Conservation (phyloP, 371 early-diverging fungal genomes). For the Apophysomyces elegans region DNA sequence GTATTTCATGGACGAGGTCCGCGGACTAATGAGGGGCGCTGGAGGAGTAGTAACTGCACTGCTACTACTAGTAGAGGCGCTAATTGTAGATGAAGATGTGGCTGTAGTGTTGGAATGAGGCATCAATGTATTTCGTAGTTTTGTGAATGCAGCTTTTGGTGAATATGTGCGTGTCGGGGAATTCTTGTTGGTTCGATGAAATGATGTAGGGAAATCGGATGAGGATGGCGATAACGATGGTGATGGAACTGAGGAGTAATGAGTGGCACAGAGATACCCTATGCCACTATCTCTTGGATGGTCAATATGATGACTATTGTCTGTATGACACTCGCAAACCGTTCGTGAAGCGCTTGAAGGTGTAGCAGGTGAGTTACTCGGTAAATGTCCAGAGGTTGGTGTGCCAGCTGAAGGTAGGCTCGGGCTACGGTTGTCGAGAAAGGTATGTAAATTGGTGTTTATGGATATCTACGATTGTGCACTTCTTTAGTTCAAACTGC, state of each 20-base stretch:
- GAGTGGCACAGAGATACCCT: conserved; percentile 20
- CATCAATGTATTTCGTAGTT: conserved; percentile 37
- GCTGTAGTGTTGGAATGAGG: conserved; percentile 32
- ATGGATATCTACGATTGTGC: conserved; percentile 25
- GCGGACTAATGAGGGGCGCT: conserved; percentile 33
- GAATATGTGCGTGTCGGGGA: conserved; percentile 40
- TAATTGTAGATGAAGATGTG: conserved; percentile 17
- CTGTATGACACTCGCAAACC: conserved; percentile 21
- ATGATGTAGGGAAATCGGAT: conserved; percentile 21
- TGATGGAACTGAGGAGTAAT: conserved; percentile 24
- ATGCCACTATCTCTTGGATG: conserved; percentile 22
- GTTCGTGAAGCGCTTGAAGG: conserved; percentile 28
- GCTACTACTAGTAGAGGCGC: conserved; percentile 23
- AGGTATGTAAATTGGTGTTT: conserved; percentile 27
- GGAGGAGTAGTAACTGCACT: conserved; percentile 20
- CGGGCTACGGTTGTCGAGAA: conserved; percentile 18
- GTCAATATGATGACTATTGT: conserved; percentile 14
- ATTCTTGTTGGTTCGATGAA: conserved; percentile 11
- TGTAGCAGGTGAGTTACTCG: conserved; percentile 28
- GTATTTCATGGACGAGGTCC: conserved; percentile 43
- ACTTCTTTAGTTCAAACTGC: neutral
- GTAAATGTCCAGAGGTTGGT: conserved; percentile 27
- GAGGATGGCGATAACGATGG: conserved; percentile 35
- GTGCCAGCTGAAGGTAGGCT: conserved; percentile 25
- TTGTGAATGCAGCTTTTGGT: conserved; percentile 43